These are phyloP conservation scores for Saraca asoca DNA, from an alignment of 331 rosid species.

Conservation along the genomic window DNA sequence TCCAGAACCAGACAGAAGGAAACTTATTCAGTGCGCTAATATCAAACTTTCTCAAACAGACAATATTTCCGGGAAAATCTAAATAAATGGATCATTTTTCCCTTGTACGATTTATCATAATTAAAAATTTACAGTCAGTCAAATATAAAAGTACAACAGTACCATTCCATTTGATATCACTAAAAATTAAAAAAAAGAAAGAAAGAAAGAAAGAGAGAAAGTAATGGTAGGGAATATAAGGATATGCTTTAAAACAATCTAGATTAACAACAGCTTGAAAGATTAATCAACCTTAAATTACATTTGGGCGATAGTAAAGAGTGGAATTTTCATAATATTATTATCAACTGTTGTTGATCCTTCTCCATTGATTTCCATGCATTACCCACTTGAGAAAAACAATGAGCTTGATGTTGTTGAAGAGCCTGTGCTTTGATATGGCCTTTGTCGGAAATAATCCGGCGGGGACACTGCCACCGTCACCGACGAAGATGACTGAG, in stretches of 20 bases:
- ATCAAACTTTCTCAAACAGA: constrained; percentile 47
- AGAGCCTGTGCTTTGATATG: constrained; percentile 55
- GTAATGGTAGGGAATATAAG: not conserved
- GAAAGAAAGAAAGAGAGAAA: not conserved
- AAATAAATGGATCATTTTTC: constrained; percentile 34
- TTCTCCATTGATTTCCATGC: constrained; percentile 44
- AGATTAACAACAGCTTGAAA: not conserved
- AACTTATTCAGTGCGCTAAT: constrained; percentile 44
- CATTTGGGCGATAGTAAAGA: constrained; percentile 34
- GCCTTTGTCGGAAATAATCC: constrained; percentile 69
- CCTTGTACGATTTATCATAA: constrained; percentile 35
- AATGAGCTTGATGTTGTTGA: constrained; percentile 66
- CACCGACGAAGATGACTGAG: constrained; percentile 67
- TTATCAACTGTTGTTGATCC: constrained; percentile 25
- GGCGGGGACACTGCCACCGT: constrained; percentile 88
- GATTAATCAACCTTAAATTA: constrained; percentile 29
- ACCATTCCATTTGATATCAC: constrained; percentile 27
- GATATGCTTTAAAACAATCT: constrained; percentile 38
- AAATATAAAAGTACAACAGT: constrained; percentile 17
- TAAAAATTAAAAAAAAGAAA: not conserved
- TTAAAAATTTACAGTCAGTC: constrained; percentile 33
- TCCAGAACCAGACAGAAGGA: constrained; percentile 53
- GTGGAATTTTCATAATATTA: constrained; percentile 29
- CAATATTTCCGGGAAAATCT: constrained; percentile 53
- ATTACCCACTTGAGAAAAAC: constrained; percentile 74